Evolutionary conservation across 352 stramenopile genomes (phyloP).

Genomic region (Phytophthora chlamydospora): DNA sequence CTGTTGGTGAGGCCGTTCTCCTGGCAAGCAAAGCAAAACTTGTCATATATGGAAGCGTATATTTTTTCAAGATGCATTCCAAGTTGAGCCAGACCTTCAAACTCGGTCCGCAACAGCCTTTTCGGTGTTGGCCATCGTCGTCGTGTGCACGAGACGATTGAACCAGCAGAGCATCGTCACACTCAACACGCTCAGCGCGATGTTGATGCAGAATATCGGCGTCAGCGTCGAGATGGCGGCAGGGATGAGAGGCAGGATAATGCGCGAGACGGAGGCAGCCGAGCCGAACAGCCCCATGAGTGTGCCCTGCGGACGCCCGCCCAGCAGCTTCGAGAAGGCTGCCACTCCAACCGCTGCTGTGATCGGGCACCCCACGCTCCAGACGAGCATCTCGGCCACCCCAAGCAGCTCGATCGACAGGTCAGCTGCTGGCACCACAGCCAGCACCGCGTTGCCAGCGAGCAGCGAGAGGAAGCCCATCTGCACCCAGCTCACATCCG

Average conservation of each 20-base stretch:
- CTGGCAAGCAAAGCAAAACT: not conserved
- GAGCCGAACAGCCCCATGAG: constrained; percentile 77
- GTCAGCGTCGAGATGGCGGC: constrained; percentile 63
- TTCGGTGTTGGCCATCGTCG: constrained; percentile 49
- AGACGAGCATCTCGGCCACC: constrained; percentile 64
- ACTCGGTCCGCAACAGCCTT: constrained; percentile 23
- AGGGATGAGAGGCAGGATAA: constrained; percentile 69
- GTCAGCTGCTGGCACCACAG: constrained; percentile 37
- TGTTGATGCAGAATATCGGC: constrained; percentile 74
- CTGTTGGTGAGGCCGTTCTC: too few species aligned
- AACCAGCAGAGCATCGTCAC: constrained; percentile 70
- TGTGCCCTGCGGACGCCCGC: constrained; percentile 65
- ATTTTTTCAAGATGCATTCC: not conserved
- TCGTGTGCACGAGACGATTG: constrained; percentile 44
- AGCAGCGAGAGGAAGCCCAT: constrained; percentile 63
- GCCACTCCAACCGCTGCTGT: constrained; percentile 71
- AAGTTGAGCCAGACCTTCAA: not conserved
- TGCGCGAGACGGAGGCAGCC: constrained; percentile 71
- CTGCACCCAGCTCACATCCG: constrained; percentile 67
- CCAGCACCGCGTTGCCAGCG: constrained; percentile 60
- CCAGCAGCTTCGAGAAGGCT: constrained; percentile 74
- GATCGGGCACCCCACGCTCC: constrained; percentile 76
- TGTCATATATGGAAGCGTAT: not conserved
- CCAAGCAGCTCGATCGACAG: constrained; percentile 49
- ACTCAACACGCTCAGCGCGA: constrained; percentile 56